Conservation (phyloP, 345 rosid genomes). For the Camelina hispida region DNA sequence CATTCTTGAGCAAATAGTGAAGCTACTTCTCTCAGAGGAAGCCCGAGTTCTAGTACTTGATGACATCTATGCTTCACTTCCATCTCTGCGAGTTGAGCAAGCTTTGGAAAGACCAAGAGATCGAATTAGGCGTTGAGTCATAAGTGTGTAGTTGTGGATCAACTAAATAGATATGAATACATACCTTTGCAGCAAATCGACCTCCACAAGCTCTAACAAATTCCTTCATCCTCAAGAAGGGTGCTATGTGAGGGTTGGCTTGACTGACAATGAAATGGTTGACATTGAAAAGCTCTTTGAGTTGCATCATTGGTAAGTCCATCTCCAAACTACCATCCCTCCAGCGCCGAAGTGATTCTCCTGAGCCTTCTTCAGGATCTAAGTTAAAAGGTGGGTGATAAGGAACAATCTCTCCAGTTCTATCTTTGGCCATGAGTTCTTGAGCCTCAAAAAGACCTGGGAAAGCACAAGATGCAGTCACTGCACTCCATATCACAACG, state of each 20-base stretch:
- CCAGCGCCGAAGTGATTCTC: slow-evolving; percentile 74
- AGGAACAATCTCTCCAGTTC: slow-evolving; percentile 94
- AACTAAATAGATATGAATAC: background rate
- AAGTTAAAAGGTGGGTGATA: slow-evolving; percentile 91
- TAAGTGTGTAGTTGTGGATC: background rate
- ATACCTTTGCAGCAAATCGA: slow-evolving; percentile 94
- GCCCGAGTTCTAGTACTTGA: slow-evolving; percentile 82
- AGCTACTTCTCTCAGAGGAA: slow-evolving; percentile 90
- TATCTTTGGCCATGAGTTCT: slow-evolving; percentile 98
- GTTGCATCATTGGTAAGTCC: slow-evolving; percentile 95
- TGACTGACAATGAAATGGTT: slow-evolving; percentile 97
- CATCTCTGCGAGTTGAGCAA: slow-evolving; percentile 88
- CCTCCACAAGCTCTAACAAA: slow-evolving; percentile 88
- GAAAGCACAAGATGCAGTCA: slow-evolving; percentile 97
- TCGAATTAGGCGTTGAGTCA: background rate
- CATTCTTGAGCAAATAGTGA: slow-evolving; percentile 93
- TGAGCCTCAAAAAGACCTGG: slow-evolving; percentile 99
- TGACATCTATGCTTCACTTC: slow-evolving; percentile 95
- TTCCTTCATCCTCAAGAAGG: slow-evolving; percentile 82
- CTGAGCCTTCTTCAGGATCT: slow-evolving; percentile 71
- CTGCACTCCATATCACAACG: slow-evolving; percentile 99
- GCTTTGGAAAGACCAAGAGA: slow-evolving; percentile 46
- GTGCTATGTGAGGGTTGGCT: slow-evolving; percentile 95
- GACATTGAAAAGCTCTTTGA: slow-evolving; percentile 95
- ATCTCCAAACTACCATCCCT: slow-evolving; percentile 99